These are phyloP conservation scores for Phytophthora pisi DNA, from an alignment of 352 stramenopile species.

Conservation along the genomic window DNA sequence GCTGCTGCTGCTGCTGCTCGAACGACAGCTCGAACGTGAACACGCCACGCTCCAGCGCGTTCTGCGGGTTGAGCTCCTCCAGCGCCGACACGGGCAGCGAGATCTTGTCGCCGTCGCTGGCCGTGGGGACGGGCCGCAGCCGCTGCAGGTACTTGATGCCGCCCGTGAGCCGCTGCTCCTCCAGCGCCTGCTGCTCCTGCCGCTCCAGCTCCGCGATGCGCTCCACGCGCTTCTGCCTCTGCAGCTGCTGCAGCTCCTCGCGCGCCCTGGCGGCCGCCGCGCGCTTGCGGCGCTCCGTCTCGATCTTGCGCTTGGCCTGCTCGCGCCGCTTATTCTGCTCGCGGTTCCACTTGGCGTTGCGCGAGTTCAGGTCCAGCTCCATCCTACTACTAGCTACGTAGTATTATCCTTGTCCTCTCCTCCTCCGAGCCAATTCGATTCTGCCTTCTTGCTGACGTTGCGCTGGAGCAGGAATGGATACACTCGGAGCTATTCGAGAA, in stretches of 20 bases:
- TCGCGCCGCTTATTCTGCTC: constrained; percentile 69
- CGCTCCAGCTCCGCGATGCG: constrained; percentile 62
- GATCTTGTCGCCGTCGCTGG: constrained; percentile 76
- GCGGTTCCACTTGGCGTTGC: constrained; percentile 71
- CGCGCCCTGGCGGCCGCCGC: constrained; percentile 45
- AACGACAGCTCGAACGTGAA: constrained; percentile 85
- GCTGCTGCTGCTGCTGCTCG: constrained; percentile 12
- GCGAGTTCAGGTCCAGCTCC: constrained; percentile 75
- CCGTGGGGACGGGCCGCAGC: constrained; percentile 54
- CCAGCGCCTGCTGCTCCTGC: constrained; percentile 54
- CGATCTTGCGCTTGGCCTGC: constrained; percentile 56
- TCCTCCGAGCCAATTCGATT: constrained; percentile 8
- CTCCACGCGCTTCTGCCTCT: constrained; percentile 53
- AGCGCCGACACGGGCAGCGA: constrained; percentile 76
- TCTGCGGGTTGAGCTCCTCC: constrained; percentile 77
- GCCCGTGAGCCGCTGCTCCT: constrained; percentile 74
- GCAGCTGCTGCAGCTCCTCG: constrained; percentile 47
- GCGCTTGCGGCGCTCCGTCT: constrained; percentile 62
- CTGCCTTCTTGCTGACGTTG: constrained; percentile 8
- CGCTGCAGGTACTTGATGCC: constrained; percentile 68
- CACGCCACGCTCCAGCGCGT: constrained; percentile 74
- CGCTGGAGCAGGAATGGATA: neutral
- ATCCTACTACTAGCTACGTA: constrained; percentile 25
- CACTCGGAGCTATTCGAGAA: constrained; percentile 4
- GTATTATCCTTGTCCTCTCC: too few relatives aligned